Percentiles rank a stretch among this genome's conserved stretches.
Conservation (phyloP, 2,329 filamentous ascomycete genomes). For the Monilinia fructigena region DNA sequence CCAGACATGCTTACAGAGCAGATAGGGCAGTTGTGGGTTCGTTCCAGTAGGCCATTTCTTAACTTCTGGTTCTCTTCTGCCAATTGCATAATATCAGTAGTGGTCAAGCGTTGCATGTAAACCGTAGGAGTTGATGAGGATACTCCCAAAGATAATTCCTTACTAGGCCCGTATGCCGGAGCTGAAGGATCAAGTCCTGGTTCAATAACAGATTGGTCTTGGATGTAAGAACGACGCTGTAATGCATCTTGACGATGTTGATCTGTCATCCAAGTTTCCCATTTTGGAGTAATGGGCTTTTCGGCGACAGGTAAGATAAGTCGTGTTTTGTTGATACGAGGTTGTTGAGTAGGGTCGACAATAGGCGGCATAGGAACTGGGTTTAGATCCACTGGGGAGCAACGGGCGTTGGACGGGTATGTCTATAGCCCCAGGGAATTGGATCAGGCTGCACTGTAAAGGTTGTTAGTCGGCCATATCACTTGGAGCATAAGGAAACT, state of each 20-base stretch:
- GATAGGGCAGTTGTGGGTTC: slow-evolving; percentile 30
- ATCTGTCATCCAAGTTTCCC: slow-evolving; percentile 29
- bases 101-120: slow-evolving; percentile 31
- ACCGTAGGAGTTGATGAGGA: slow-evolving; percentile 30
- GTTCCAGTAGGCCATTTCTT: slow-evolving; percentile 32
- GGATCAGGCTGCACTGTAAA: slow-evolving; percentile 5
- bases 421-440: slow-evolving; percentile 18
- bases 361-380: background rate
- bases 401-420: background rate
- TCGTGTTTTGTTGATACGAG: slow-evolving; percentile 29
- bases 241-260: slow-evolving; percentile 29
- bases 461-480: background rate
- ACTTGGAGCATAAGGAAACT: background rate
- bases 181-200: slow-evolving; percentile 32
- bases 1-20: slow-evolving; percentile 28
- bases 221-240: slow-evolving; percentile 30
- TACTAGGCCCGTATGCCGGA: slow-evolving; percentile 27
- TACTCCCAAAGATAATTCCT: slow-evolving; percentile 27
- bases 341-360: background rate
- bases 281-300: slow-evolving; percentile 24
- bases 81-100: slow-evolving; percentile 32
- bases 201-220: slow-evolving; percentile 33
- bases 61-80: slow-evolving; percentile 31
- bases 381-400: background rate
- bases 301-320: slow-evolving; percentile 25